These are phyloP conservation scores for Asterionellopsis glacialis DNA, from an alignment of 108 stramenopile species.

Conservation along the genomic window DNA sequence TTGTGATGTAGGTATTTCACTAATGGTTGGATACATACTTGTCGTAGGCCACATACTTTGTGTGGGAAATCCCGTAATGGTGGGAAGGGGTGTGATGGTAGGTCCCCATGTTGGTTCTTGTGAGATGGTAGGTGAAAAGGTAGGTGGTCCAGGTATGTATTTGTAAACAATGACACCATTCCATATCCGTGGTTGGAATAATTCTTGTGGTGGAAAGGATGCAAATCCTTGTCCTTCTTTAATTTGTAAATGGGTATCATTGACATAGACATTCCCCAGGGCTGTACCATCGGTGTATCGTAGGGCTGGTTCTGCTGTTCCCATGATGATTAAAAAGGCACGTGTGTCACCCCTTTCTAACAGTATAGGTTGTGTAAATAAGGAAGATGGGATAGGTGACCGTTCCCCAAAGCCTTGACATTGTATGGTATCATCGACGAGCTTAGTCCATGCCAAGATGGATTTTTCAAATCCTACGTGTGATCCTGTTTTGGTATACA, in stretches of 20 bases:
- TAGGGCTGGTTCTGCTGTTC: background rate
- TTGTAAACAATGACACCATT: slow-evolving; percentile 2
- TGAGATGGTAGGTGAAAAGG: too few relatives aligned
- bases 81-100: too few relatives aligned
- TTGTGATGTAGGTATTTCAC: too few relatives aligned
- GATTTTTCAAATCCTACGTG: background rate
- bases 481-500: background rate
- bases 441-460: background rate
- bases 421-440: background rate
- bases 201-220: background rate
- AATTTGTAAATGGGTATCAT: background rate
- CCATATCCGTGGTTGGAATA: background rate
- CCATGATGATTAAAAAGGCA: slow-evolving; percentile 2
- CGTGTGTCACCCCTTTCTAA: background rate
- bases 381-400: background rate
- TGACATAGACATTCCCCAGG: background rate
- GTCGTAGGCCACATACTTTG: too few relatives aligned
- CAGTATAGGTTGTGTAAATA: background rate
- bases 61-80: too few relatives aligned
- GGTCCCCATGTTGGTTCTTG: too few relatives aligned
- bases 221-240: background rate
- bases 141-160: too few relatives aligned
- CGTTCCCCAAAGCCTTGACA: background rate
- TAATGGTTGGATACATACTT: too few relatives aligned
- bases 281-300: background rate